Evolutionary conservation across 495 filamentous ascomycete species (phyloP).

Genomic region (Talaromyces nanjingensis): DNA sequence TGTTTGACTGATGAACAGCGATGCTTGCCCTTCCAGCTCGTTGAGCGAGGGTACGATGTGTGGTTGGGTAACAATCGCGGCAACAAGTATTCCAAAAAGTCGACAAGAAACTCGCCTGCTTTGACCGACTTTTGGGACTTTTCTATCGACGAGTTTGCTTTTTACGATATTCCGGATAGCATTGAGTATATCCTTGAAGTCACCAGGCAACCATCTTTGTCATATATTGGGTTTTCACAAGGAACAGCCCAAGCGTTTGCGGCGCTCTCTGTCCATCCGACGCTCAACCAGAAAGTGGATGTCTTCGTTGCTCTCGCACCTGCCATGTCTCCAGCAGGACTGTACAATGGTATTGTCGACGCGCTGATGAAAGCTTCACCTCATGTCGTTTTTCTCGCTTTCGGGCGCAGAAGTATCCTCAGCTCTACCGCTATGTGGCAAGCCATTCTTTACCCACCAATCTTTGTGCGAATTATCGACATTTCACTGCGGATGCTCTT

Average conservation of each 20-base stretch:
- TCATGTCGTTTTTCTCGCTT: constrained; percentile 85
- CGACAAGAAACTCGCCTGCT: constrained; percentile 61
- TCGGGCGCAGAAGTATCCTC: constrained; percentile 89
- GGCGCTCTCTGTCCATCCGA: constrained; percentile 86
- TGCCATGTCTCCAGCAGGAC: constrained; percentile 90
- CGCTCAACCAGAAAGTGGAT: constrained; percentile 86
- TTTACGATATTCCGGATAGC: constrained; percentile 92
- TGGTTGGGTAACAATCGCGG: constrained; percentile 97
- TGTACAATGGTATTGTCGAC: constrained; percentile 82
- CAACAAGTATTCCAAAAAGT: constrained; percentile 99
- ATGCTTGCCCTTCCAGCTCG: constrained; percentile 80
- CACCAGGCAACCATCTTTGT: constrained; percentile 76
- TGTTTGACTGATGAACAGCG: constrained; percentile 81
- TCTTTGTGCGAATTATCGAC: constrained; percentile 88
- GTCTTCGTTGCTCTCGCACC: constrained; percentile 97
- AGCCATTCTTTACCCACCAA: constrained; percentile 86
- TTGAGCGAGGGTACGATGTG: constrained; percentile 91
- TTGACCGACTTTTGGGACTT: constrained; percentile 89
- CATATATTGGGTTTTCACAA: constrained; percentile 95
- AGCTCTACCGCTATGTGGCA: constrained; percentile 97
- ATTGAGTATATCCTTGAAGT: constrained; percentile 86
- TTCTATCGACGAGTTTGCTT: constrained; percentile 95
- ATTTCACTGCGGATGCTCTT: constrained; percentile 75
- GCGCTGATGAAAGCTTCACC: constrained; percentile 91
- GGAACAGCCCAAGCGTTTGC: constrained; percentile 96